Conservation (phyloP, 2,329 filamentous ascomycete genomes). For the Didymellaceae sp. region DNA sequence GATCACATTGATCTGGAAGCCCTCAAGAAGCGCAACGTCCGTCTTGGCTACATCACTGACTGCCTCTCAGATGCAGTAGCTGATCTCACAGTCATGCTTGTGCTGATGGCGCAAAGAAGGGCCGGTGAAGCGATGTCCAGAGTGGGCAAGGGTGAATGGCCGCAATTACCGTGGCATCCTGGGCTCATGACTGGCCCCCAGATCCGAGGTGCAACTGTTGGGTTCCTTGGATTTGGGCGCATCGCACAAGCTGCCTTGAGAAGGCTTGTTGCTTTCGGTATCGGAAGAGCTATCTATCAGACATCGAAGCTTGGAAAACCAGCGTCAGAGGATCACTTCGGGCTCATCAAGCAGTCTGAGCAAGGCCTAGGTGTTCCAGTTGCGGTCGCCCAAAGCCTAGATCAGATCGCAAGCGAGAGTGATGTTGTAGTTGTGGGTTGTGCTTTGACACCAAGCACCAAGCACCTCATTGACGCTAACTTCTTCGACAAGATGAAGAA, state of each 20-base stretch:
- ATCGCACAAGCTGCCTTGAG: conserved; percentile 38
- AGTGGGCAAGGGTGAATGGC: conserved; percentile 36
- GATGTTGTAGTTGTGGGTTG: conserved; percentile 41
- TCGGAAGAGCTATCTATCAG: conserved; percentile 33
- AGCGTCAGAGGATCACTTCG: conserved; percentile 34
- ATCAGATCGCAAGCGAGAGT: conserved; percentile 38
- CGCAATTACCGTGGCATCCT: conserved; percentile 41
- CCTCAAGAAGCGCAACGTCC: conserved; percentile 35
- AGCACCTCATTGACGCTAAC: conserved; percentile 33
- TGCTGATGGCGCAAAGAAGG: conserved; percentile 41
- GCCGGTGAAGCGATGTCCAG: conserved; percentile 36
- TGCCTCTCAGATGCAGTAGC: conserved; percentile 42
- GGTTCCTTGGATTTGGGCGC: conserved; percentile 40
- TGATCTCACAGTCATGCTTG: conserved; percentile 40
- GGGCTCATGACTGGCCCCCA: conserved; percentile 40
- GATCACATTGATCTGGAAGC: conserved; percentile 37
- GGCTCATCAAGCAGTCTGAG: conserved; percentile 15
- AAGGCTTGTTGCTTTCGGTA: conserved; percentile 37
- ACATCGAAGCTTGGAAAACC: conserved; percentile 36
- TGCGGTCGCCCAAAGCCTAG: conserved; percentile 25
- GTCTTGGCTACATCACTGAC: conserved; percentile 41
- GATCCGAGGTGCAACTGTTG: conserved; percentile 32
- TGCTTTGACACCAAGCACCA: conserved; percentile 34
- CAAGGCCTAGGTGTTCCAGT: conserved; percentile 20
- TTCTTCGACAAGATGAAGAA: conserved; percentile 59